Base-by-base conservation (phyloP, 2,329 filamentous ascomycete species). In the Epichloe aotearoae region DNA sequence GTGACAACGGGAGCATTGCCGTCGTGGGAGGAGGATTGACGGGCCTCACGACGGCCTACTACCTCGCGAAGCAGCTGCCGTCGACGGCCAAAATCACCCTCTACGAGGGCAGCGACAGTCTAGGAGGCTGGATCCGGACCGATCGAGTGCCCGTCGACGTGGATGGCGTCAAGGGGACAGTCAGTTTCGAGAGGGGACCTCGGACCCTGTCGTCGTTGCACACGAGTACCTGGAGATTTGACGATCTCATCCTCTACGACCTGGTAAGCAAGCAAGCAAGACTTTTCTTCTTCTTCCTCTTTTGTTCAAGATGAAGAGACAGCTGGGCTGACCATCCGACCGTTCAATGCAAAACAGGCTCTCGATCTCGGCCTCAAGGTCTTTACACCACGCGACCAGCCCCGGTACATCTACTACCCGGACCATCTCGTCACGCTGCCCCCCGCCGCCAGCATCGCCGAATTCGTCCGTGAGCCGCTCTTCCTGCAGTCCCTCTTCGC, bases 121-220 rank as follows among this genome's bases (percentile, higher is more conserved):
- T 91, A 1, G 93, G 93, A 42, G 93, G 93, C 44, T 97, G 90
- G 90, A 73, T 97, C 40, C 71, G 81, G 55, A 88, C 85, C 2
- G 76, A 83, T 56, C 70, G 69, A 47, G 73, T 86, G 12, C 65
- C 77, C 1, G 77, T 85, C 14, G 64, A 68, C 10, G 68, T 74
- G 4, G 73, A 76, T 38, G 85, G 80, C 15, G 73, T 75, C 20
- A 67, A 74, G 46, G 70, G 66, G 14, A 65, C 61, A 3, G 77
- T 95, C 36, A 67, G 86, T 30, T 88, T 97, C 60, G 91, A 98
- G 69, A 78, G 80, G 57, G 93, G 91, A 0, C 87, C 93, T 20
- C 79, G 91, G 59, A 87, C 87, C 50, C 69, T 95, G 57, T 76
- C 85, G 52, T 70, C 79, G 67, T 56, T 73, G 64, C 56, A 63